Base-by-base conservation (phyloP, 495 filamentous ascomycete species). In the Elaphomyces granulatus region DNA sequence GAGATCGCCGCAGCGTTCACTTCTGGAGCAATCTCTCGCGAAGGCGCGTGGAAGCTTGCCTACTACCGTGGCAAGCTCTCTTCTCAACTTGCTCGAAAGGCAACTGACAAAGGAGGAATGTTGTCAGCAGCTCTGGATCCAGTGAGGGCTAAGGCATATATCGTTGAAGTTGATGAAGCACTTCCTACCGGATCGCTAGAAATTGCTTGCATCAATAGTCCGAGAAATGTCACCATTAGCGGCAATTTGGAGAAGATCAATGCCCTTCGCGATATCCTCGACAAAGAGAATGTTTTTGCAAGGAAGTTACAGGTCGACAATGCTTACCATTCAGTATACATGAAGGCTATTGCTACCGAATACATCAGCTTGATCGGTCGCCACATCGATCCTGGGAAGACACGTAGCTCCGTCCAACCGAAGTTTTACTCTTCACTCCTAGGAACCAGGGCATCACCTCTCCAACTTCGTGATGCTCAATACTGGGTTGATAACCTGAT, bases 1-100 rank as follows among this genome's bases (percentile, higher is more conserved):
- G 77, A 81, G 50, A 76, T 81, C 18, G 72, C 63, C 2, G 72
- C 74, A 12, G 75, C 75, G 0, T 80, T 76, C 51, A 67, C 72
- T 8, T 62, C 72, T n/a, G 68, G 66, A 0, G 56, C 54, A 1
- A 41, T 80, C 8, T 55, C 60, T 0, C 51, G 60, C 10, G 45
- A 51, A 21, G 40, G 35, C 7, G 53, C 67, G 1, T 61, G 69
- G 3, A 44, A 43, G 1, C 28, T 56, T 19, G 57, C 63, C 3
- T 71, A 61, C 34, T 60, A 56, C 32, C 50, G 66, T 3, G 65
- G 64, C 1, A 41, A 34, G n/a, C n/a, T n/a, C n/a, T n/a, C n/a
- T n/a, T n/a, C n/a, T 10, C 42, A 20, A 30, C 20, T 32, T n/a
- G n/a, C n/a, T n/a, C n/a, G 18, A 6, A n/a, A 15, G 2, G 4